phyloP scores from a whole-genome alignment of 192 early-diverging fungal genomes.

The Entomortierella chlamydospora region DNA sequence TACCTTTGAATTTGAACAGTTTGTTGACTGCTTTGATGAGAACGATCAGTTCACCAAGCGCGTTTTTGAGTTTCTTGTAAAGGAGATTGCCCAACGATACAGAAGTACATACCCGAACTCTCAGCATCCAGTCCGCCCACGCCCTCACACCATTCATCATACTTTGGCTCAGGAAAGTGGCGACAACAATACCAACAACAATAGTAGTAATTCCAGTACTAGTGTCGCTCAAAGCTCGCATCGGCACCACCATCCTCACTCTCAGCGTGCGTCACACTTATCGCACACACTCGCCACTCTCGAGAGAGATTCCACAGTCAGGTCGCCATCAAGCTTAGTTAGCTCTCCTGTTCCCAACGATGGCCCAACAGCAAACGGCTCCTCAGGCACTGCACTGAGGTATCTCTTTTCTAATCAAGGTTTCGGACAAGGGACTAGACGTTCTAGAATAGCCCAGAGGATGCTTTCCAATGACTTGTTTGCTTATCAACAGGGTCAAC shows the following conservation, averaged over 20 bases:
- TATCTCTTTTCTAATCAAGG: slow-evolving; percentile 24
- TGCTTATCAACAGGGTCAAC: slow-evolving; percentile 20
- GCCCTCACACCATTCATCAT: slow-evolving; percentile 36
- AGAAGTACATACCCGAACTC: slow-evolving; percentile 19
- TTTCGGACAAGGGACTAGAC: slow-evolving; percentile 5
- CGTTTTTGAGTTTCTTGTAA: slow-evolving; percentile 47
- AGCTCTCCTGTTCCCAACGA: slow-evolving; percentile 5
- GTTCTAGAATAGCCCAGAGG: slow-evolving; percentile 34
- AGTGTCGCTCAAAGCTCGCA: not conserved
- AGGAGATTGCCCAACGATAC: slow-evolving; percentile 42
- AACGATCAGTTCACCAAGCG: slow-evolving; percentile 40
- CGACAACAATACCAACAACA: slow-evolving; percentile 1
- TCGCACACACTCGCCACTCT: not conserved
- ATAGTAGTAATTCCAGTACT: not conserved
- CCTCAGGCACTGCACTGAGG: slow-evolving; percentile 29
- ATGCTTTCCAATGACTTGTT: slow-evolving; percentile 16
- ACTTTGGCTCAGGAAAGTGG: slow-evolving; percentile 1
- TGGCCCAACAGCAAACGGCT: not conserved
- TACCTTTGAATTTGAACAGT: slow-evolving; percentile 48
- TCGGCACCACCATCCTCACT: slow-evolving; percentile 13
- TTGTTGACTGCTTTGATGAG: slow-evolving; percentile 50
- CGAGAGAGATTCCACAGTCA: slow-evolving; percentile 8
- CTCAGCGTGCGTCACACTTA: not conserved
- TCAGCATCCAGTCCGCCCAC: slow-evolving; percentile 3
- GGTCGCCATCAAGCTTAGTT: slow-evolving; percentile 3